A percentile compares a stretch with the other conserved stretches of the same genome.
Evolutionary conservation across 371 early-diverging fungal species (phyloP).

Genomic region (Encephalitozoon cuniculi): DNA sequence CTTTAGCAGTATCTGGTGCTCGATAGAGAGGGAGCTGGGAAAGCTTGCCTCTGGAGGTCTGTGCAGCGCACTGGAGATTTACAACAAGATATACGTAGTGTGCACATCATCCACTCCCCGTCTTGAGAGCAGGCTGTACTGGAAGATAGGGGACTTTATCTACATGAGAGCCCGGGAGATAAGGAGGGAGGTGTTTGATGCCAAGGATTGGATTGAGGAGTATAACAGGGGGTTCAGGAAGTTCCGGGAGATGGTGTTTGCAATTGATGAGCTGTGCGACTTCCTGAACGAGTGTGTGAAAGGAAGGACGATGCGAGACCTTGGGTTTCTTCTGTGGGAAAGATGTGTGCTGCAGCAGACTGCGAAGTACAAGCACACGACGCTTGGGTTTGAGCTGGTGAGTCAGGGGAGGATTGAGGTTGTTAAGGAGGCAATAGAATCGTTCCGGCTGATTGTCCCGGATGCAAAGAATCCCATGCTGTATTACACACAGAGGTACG

Average conservation of each 20-base stretch:
- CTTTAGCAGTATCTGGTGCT: constrained; percentile 27
- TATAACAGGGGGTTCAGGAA: constrained; percentile 24
- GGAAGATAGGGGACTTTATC: constrained; percentile 54
- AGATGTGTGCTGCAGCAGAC: constrained; percentile 33
- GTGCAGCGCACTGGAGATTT: constrained; percentile 31
- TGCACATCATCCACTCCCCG: constrained; percentile 23
- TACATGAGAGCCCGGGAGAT: constrained; percentile 5
- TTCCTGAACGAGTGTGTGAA: constrained; percentile 39
- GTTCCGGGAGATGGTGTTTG: constrained; percentile 1
- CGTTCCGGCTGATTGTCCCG: constrained; percentile 17
- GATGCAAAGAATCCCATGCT: constrained; percentile 17
- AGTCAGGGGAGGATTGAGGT: background rate
- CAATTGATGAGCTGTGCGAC: constrained; percentile 20
- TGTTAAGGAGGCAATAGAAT: constrained; percentile 1
- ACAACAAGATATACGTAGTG: constrained; percentile 35
- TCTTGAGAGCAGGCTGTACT: constrained; percentile 38
- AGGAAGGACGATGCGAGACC: constrained; percentile 24
- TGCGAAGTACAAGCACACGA: constrained; percentile 25
- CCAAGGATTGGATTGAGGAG: constrained; percentile 6
- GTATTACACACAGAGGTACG: constrained; percentile 41
- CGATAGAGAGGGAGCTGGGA: constrained; percentile 22
- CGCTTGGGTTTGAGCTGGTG: constrained; percentile 17
- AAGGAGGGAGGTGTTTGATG: constrained; percentile 6
- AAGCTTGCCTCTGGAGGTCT: background rate
- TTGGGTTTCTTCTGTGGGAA: constrained; percentile 50